Base-by-base conservation (phyloP, 2,329 filamentous ascomycete genomes). In the Pseudocercospora vitis region DNA sequence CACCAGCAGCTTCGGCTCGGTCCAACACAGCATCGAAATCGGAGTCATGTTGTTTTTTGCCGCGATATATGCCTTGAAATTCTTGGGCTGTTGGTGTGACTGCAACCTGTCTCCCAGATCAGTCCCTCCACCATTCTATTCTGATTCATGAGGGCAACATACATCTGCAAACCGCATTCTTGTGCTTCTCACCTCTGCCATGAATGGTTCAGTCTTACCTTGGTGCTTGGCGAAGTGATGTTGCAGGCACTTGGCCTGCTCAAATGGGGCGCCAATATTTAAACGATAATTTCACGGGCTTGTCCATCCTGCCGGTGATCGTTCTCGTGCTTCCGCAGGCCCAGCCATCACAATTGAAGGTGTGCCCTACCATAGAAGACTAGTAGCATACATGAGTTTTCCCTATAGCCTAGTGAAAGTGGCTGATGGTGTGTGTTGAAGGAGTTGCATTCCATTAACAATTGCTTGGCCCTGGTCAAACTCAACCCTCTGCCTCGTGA, bases 51-150 rank as follows among this genome's bases (percentile, higher is more conserved):
- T 77, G 76, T 53, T 77, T 70, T 55, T 79, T 79, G 55, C 70
- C 71, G 5, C 78, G 74, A 55, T 80, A 80, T 51, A 76, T 70
- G 11, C 77, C 78, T n/a, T 74, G 71, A 51, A 79, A 80, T 53
- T 80, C 74, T 7, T 63, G 61, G 14, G 67, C 65, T 12, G 67
- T 70, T 37, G 66, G 65, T 26, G 68, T 70, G 3, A 69, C 64
- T 39, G 68, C 68, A 50, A 70, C 65, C 68, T 69, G 37, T 11
- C 16, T 14, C 9, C 8, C 6, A 18, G 7, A 18, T 37, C 14
- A 37, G 33, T 18, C 16, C 33, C n/a, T n/a, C n/a, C n/a, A n/a
- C n/a, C n/a, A n/a, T n/a, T n/a, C n/a, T n/a, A n/a, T n/a, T n/a
- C n/a, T n/a, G n/a, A n/a, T n/a, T n/a, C n/a, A n/a, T n/a, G n/a